Percentiles rank a stretch among this genome's conserved stretches.
Evolutionary conservation across 2,329 filamentous ascomycete genomes (phyloP).

Genomic region (Graphiopsis chlorocephala): DNA sequence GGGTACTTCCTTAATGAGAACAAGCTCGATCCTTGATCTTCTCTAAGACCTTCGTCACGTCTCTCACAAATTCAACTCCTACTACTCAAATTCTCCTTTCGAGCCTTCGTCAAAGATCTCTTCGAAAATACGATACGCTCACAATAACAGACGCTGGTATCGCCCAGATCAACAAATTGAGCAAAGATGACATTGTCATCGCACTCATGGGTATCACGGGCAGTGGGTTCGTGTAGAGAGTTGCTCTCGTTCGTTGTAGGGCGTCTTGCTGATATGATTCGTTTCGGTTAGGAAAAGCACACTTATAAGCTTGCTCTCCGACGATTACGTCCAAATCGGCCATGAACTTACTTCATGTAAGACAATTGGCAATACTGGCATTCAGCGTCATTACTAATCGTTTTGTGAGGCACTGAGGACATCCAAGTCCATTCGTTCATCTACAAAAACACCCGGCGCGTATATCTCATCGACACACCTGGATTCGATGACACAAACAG

Average conservation of each 20-base stretch:
- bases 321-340: conserved; percentile 24
- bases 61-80: background rate
- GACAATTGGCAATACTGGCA: background rate
- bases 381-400: background rate
- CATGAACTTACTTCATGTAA: conserved; percentile 27
- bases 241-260: background rate
- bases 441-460: conserved; percentile 8
- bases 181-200: conserved; percentile 24
- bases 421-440: conserved; percentile 12
- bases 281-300: conserved; percentile 36
- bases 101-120: background rate
- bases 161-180: background rate
- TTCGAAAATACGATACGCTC: background rate
- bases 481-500: conserved; percentile 25
- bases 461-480: conserved; percentile 16
- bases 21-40: too few relatives aligned
- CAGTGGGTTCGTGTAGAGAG: background rate
- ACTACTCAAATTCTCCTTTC: background rate
- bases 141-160: background rate
- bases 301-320: background rate
- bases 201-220: conserved; percentile 45
- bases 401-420: background rate
- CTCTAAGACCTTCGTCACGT: background rate
- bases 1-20: background rate
- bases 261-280: background rate